Percentiles rank a stretch among this genome's conserved stretches.
phyloP scores from a whole-genome alignment of 306 rosid species.

The Rosa chinensis region DNA sequence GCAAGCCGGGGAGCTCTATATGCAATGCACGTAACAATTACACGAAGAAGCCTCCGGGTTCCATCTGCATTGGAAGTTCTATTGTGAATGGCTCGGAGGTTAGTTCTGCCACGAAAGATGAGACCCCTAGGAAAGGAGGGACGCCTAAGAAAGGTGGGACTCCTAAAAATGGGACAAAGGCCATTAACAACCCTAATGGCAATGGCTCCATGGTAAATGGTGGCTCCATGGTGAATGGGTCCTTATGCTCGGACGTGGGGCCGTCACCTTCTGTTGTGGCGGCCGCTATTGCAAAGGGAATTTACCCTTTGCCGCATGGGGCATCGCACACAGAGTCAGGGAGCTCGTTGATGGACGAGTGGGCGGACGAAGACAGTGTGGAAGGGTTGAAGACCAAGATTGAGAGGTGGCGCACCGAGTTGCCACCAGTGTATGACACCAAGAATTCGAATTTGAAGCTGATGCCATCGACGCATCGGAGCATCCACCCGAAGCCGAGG shows the following conservation, averaged over 20 bases:
- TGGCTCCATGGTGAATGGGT: constrained; percentile 40
- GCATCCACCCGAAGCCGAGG: not conserved
- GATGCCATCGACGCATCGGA: constrained; percentile 7
- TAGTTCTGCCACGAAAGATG: not conserved
- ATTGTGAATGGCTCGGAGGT: constrained; percentile 30
- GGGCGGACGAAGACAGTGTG: constrained; percentile 50
- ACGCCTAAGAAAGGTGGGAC: not conserved
- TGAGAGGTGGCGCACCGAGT: constrained; percentile 64
- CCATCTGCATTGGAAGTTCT: constrained; percentile 17
- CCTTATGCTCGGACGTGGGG: constrained; percentile 56
- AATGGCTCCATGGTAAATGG: constrained; percentile 16
- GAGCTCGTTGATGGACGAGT: constrained; percentile 46
- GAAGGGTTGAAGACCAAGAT: constrained; percentile 72
- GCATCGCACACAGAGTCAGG: not conserved
- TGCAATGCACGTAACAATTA: not conserved
- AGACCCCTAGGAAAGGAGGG: not conserved
- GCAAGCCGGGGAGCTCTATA: constrained; percentile 11
- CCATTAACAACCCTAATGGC: not conserved
- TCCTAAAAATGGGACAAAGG: not conserved
- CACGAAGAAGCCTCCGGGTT: not conserved
- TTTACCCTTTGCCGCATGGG: constrained; percentile 30
- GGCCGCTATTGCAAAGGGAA: constrained; percentile 60
- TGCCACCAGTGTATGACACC: constrained; percentile 48
- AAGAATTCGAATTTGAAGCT: not conserved
- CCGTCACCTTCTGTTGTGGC: constrained; percentile 79